These are phyloP conservation scores for Gilbertella persicaria DNA, from an alignment of 371 early-diverging fungal genomes.

Conservation along the genomic window DNA sequence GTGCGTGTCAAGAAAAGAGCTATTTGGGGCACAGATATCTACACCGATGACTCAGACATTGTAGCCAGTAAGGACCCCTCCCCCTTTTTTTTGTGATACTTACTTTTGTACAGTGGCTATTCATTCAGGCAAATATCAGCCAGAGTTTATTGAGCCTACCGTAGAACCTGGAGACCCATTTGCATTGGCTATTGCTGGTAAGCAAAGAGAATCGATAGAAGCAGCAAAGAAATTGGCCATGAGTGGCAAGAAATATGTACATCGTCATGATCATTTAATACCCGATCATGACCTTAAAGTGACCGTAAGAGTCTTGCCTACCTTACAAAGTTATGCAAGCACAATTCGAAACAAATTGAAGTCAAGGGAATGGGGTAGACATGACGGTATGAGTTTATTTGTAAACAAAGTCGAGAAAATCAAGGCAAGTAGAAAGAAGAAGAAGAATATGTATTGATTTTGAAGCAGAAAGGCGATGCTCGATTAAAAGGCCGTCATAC, in stretches of 20 bases:
- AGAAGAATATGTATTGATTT: background rate
- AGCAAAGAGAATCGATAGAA: slow-evolving; percentile 18
- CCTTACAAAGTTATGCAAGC: slow-evolving; percentile 68
- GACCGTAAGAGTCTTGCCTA: slow-evolving; percentile 75
- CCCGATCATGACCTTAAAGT: slow-evolving; percentile 67
- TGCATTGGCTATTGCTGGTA: slow-evolving; percentile 32
- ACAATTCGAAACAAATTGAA: slow-evolving; percentile 63
- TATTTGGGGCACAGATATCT: slow-evolving; percentile 87
- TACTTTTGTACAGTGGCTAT: slow-evolving; percentile 31
- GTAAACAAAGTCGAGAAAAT: slow-evolving; percentile 64
- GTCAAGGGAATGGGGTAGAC: slow-evolving; percentile 73
- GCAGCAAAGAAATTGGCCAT: slow-evolving; percentile 24
- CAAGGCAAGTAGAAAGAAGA: slow-evolving; percentile 20
- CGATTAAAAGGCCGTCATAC: slow-evolving; percentile 19
- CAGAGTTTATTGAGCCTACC: slow-evolving; percentile 30
- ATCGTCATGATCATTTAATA: slow-evolving; percentile 6
- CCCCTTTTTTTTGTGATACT: background rate
- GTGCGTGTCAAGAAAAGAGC: slow-evolving; percentile 58
- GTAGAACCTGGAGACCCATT: slow-evolving; percentile 31
- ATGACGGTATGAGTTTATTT: slow-evolving; percentile 76
- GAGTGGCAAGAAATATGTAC: slow-evolving; percentile 20
- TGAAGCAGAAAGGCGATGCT: slow-evolving; percentile 28
- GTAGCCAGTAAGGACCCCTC: slow-evolving; percentile 82
- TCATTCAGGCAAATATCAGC: slow-evolving; percentile 45
- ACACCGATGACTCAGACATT: slow-evolving; percentile 87